Evolutionary conservation across 2,329 filamentous ascomycete genomes (phyloP).

Genomic region (Epichloe sibirici): DNA sequence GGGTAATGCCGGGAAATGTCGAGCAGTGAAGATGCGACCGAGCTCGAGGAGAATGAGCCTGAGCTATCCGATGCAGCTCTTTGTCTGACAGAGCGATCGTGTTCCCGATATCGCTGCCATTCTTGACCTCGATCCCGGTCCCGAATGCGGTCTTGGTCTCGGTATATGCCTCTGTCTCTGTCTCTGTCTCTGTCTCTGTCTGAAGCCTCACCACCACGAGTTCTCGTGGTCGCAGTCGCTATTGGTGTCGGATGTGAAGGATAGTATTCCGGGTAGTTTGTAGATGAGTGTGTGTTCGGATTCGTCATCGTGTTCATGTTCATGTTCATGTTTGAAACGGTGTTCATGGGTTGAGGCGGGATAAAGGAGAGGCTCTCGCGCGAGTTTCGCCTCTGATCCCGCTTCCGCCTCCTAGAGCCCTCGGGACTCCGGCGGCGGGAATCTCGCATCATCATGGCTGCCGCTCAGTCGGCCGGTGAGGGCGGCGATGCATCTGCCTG

Average conservation of each 20-base stretch:
- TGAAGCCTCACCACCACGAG: not conserved
- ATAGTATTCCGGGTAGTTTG: constrained; percentile 1
- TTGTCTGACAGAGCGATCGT: constrained; percentile 5
- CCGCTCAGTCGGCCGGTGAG: constrained; percentile 13
- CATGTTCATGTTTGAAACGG: constrained; percentile 7
- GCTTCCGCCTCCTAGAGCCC: constrained; percentile 37
- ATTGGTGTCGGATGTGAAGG: constrained; percentile 6
- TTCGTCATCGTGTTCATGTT: constrained; percentile 1
- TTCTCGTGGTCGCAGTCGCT: constrained; percentile 5
- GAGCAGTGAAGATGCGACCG: constrained; percentile 46
- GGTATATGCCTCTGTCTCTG: not conserved
- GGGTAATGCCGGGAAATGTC: constrained; percentile 51
- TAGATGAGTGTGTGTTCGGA: constrained; percentile 1
- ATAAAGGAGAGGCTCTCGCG: constrained; percentile 16
- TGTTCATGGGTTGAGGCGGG: constrained; percentile 10
- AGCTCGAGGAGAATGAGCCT: constrained; percentile 32
- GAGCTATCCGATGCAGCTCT: constrained; percentile 20
- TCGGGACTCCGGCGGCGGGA: constrained; percentile 45
- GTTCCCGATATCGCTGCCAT: constrained; percentile 7
- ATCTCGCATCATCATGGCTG: constrained; percentile 43
- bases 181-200: not conserved
- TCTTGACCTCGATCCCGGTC: not conserved
- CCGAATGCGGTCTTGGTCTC: not conserved
- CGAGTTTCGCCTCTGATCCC: constrained; percentile 20
- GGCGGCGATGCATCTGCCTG: constrained; percentile 5